Conservation (phyloP, 306 rosid species). For the Mimosa pudica region DNA sequence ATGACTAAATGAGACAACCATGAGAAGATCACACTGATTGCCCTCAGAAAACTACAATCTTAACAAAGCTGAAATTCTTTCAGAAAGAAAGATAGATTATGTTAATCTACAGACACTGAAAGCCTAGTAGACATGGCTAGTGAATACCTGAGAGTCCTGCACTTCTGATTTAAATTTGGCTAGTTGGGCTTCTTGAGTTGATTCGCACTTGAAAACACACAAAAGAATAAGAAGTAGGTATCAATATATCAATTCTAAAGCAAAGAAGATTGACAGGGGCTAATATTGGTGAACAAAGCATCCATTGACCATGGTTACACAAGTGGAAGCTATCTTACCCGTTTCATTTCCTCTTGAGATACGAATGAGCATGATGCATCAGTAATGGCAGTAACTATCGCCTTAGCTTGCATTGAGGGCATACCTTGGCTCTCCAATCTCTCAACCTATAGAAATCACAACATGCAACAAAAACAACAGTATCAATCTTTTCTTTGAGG, state of each 20-base stretch:
- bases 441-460: conserved; percentile 59
- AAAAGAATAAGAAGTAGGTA: conserved; percentile 3
- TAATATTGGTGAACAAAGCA: background rate
- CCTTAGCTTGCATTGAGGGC: conserved; percentile 88
- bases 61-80: background rate
- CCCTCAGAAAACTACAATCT: background rate
- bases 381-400: conserved; percentile 85
- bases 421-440: conserved; percentile 83
- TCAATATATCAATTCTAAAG: background rate
- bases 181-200: conserved; percentile 67
- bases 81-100: background rate
- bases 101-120: background rate
- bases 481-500: background rate
- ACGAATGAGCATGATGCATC: conserved; percentile 80
- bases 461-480: background rate
- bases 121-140: background rate
- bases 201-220: conserved; percentile 46
- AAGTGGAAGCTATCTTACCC: conserved; percentile 41
- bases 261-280: too few species aligned
- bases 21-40: background rate
- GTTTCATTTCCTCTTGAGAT: conserved; percentile 86
- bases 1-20: background rate
- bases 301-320: background rate
- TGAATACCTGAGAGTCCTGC: conserved; percentile 74
- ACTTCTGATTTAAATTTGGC: conserved; percentile 78